phyloP scores from a whole-genome alignment of 768 basidiomycete genomes.

The Hericium alpestre region DNA sequence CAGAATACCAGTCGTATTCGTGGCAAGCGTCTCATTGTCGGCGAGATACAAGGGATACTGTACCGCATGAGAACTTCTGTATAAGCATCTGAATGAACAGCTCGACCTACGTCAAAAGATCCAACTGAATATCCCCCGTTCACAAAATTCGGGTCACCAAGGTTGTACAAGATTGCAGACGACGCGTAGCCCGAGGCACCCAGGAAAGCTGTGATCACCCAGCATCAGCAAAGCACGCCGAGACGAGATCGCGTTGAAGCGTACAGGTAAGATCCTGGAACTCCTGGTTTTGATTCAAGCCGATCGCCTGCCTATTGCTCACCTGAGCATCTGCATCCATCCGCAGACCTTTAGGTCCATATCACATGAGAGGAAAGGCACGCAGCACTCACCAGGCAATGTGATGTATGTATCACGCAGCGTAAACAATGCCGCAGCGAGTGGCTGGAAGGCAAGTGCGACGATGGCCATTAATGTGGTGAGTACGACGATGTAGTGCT shows the following conservation, averaged over 20 bases:
- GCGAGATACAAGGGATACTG: constrained; percentile 29
- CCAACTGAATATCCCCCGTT: constrained; percentile 34
- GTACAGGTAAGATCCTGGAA: constrained; percentile 39
- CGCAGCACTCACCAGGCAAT: constrained; percentile 26
- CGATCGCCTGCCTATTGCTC: constrained; percentile 28
- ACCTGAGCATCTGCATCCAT: constrained; percentile 25
- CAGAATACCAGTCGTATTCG: constrained; percentile 39
- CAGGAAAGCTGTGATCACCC: constrained; percentile 30
- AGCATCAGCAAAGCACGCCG: not conserved
- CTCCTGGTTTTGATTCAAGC: constrained; percentile 34
- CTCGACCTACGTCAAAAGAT: constrained; percentile 30
- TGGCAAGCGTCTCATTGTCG: constrained; percentile 36
- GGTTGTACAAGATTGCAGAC: constrained; percentile 35
- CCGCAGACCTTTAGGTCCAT: not conserved
- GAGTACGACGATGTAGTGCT: constrained; percentile 40
- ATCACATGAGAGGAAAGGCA: not conserved
- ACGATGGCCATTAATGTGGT: constrained; percentile 39
- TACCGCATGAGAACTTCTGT: not conserved
- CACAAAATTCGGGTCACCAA: constrained; percentile 38
- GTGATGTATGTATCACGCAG: constrained; percentile 36
- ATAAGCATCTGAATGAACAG: not conserved
- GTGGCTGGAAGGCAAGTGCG: constrained; percentile 38
- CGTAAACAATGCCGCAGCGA: constrained; percentile 39
- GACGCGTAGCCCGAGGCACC: constrained; percentile 47
- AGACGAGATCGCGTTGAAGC: constrained; percentile 5